A percentile compares a stretch with the other conserved stretches of the same genome.
Conservation (phyloP, 2,329 filamentous ascomycete genomes). For the Trichophyton verrucosum region DNA sequence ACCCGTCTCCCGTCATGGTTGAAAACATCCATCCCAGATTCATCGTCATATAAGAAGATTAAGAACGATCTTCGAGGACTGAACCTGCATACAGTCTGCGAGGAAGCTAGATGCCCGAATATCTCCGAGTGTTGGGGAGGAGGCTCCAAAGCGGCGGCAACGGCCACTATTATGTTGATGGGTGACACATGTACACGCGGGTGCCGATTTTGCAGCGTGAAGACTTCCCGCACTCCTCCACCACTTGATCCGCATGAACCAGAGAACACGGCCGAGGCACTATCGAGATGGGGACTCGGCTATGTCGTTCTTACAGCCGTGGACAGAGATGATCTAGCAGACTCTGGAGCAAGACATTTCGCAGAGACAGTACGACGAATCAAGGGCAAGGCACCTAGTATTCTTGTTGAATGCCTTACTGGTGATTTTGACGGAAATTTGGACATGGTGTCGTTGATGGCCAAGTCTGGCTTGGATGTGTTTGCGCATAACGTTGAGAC, state of each 20-base stretch:
- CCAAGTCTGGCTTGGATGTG: constrained; percentile 79
- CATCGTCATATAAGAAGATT: constrained; percentile 84
- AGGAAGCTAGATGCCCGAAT: constrained; percentile 94
- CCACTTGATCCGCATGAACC: constrained; percentile 92
- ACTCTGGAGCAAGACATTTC: constrained; percentile 81
- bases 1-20: constrained; percentile 82
- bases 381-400: constrained; percentile 55
- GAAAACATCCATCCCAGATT: constrained; percentile 83
- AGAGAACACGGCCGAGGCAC: constrained; percentile 88
- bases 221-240: constrained; percentile 63
- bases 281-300: constrained; percentile 83
- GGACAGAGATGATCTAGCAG: constrained; percentile 80
- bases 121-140: constrained; percentile 98
- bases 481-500: constrained; percentile 98
- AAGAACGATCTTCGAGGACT: constrained; percentile 85
- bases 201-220: constrained; percentile 94
- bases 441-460: constrained; percentile 77
- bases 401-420: constrained; percentile 40
- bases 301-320: constrained; percentile 93
- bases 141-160: constrained; percentile 73
- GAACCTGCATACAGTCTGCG: constrained; percentile 88
- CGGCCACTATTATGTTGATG: constrained; percentile 98
- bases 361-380: constrained; percentile 90
- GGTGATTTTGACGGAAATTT: constrained; percentile 78
- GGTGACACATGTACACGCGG: constrained; percentile 95